These are phyloP conservation scores for Phytophthora syringae DNA, from an alignment of 352 stramenopile genomes.

Conservation along the genomic window DNA sequence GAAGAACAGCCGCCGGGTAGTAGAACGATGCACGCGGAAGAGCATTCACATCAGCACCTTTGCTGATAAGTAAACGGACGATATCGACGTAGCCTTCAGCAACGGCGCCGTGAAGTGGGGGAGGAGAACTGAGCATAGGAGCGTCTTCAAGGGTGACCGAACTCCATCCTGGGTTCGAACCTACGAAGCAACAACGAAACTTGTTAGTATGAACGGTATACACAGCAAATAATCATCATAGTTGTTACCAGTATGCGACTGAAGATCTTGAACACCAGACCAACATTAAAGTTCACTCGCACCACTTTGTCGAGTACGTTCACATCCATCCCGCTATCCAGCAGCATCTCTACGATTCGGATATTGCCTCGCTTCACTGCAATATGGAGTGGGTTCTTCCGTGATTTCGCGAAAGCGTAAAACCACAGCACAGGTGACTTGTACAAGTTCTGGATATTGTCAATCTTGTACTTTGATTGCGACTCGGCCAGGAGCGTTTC, in stretches of 20 bases:
- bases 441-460: slow-evolving; percentile 51
- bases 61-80: slow-evolving; percentile 65
- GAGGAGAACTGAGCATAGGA: slow-evolving; percentile 71
- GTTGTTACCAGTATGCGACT: slow-evolving; percentile 64
- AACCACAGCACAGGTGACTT: slow-evolving; percentile 62
- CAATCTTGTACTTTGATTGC: slow-evolving; percentile 40
- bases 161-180: slow-evolving; percentile 69
- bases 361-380: slow-evolving; percentile 64
- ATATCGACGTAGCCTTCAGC: slow-evolving; percentile 68
- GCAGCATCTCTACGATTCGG: slow-evolving; percentile 62
- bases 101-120: slow-evolving; percentile 73
- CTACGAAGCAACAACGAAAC: slow-evolving; percentile 21
- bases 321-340: slow-evolving; percentile 60
- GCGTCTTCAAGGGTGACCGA: slow-evolving; percentile 49
- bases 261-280: slow-evolving; percentile 72
- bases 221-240: background rate
- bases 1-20: slow-evolving; percentile 57
- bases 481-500: slow-evolving; percentile 49
- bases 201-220: background rate
- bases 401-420: slow-evolving; percentile 66
- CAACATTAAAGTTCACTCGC: slow-evolving; percentile 82
- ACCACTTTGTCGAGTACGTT: slow-evolving; percentile 82
- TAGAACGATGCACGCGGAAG: slow-evolving; percentile 73
- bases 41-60: slow-evolving; percentile 63
- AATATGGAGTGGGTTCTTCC: slow-evolving; percentile 82